phyloP scores from a whole-genome alignment of 768 basidiomycete genomes.

The Podaxis sp. region DNA sequence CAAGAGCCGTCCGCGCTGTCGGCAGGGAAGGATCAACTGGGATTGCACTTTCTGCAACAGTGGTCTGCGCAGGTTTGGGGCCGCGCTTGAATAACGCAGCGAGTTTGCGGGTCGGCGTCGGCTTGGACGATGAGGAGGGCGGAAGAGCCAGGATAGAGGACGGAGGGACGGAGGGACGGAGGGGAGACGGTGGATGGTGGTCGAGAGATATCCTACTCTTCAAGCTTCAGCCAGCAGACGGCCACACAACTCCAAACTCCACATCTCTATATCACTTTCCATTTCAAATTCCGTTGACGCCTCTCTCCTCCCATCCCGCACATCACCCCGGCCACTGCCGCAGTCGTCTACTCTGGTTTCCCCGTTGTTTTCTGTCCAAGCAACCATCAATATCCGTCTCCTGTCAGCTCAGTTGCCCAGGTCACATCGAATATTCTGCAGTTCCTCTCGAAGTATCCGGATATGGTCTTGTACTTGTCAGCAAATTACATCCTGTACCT shows the following conservation, averaged over 20 bases:
- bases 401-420: no score
- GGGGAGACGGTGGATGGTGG: neutral
- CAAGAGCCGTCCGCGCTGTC: constrained; percentile 11
- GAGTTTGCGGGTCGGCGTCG: constrained; percentile 7
- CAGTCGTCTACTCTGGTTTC: no score
- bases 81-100: constrained; percentile 7
- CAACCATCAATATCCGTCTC: neutral
- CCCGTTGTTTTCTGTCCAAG: neutral
- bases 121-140: neutral
- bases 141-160: constrained; percentile 8
- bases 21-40: neutral
- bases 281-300: neutral
- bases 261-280: neutral
- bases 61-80: neutral
- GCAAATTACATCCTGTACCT: no score
- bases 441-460: no score
- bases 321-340: neutral
- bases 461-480: no score
- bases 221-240: neutral
- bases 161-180: neutral
- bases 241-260: constrained; percentile 10
- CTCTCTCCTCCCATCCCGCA: neutral
- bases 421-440: no score
- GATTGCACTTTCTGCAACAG: neutral
- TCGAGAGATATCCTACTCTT: neutral